Base-by-base conservation (phyloP, 352 stramenopile species). In the Globisporangium megalacanthum region DNA sequence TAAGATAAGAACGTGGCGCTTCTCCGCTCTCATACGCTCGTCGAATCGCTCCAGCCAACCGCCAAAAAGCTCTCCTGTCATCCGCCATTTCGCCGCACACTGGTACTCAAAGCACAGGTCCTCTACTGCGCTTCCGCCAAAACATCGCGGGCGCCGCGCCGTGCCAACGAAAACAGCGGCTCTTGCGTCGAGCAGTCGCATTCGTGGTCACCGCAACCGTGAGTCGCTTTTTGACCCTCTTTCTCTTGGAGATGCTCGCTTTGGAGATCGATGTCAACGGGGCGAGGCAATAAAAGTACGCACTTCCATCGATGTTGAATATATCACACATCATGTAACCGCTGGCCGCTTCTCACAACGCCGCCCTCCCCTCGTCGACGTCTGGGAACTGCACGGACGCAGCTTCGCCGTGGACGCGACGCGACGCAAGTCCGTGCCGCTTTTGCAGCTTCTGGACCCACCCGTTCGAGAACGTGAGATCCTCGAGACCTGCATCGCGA, bases 271-370 rank as follows among this genome's bases (percentile, higher is more conserved):
- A 20, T 14, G 22, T 45, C 11, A 6, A 20, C 15, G 54, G 31
- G 5, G 45, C 36, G 44, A 19, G 39, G 13, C 54, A 59, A 6
- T 52, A 59, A n/a, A 41, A 59, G 29, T 52, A 52, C 0, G 44
- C 54, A 13, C n/a, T 37, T 52, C 47, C 47, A 41, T 62, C 56
- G 17, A 57, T 49, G 52, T 62, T 44, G 33, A 20, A 62, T 10
- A 62, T 55, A 36, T 56, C 33, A 19, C 31, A 20, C 47, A 35
- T 25, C 15, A 29, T 33, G 56, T 25, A 62, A 6, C 44, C 4
- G 15, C 42, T 55, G 25, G 50, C 22, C 4, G 33, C 33, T 20
- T 13, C 25, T 44, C 51, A 5, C 11, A 60, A 11, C n/a, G 25
- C 22, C 4, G 17, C 7, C 14, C 22, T 14, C 11, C 54, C 20